Conservation (phyloP, 805 yeast genomes). For the Wickerhamomyces rabaulensis region DNA sequence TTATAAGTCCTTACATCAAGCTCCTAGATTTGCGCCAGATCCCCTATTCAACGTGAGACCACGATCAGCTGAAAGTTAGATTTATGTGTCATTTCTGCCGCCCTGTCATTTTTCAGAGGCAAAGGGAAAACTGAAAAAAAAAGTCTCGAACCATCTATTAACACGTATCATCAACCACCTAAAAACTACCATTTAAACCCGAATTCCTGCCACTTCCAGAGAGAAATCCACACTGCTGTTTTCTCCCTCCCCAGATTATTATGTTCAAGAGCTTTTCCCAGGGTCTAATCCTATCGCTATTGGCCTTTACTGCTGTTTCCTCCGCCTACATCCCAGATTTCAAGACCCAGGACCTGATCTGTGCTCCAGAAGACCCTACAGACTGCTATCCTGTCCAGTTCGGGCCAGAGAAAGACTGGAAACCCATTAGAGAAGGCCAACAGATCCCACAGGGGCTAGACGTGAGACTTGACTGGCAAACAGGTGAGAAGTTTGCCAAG, state of each 20-base stretch:
- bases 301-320: constrained; percentile 2
- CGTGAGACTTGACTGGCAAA: constrained; percentile 68
- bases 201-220: neutral
- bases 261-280: neutral
- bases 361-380: constrained; percentile 35
- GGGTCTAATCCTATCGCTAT: neutral
- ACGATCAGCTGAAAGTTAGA: neutral
- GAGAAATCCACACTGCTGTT: neutral
- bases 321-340: constrained; percentile 3
- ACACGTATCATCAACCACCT: neutral
- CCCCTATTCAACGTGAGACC: no score
- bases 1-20: no score
- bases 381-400: constrained; percentile 65
- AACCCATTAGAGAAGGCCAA: constrained; percentile 63
- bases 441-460: constrained; percentile 69
- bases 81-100: neutral
- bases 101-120: neutral
- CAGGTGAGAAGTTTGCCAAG: constrained; percentile 67
- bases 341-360: constrained; percentile 24
- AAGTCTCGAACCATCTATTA: neutral
- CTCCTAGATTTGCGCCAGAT: no score
- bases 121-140: neutral
- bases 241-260: neutral
- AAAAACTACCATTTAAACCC: neutral
- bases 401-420: constrained; percentile 66